phyloP scores from a whole-genome alignment of 306 rosid species.

The Cyamopsis tetragonoloba region DNA sequence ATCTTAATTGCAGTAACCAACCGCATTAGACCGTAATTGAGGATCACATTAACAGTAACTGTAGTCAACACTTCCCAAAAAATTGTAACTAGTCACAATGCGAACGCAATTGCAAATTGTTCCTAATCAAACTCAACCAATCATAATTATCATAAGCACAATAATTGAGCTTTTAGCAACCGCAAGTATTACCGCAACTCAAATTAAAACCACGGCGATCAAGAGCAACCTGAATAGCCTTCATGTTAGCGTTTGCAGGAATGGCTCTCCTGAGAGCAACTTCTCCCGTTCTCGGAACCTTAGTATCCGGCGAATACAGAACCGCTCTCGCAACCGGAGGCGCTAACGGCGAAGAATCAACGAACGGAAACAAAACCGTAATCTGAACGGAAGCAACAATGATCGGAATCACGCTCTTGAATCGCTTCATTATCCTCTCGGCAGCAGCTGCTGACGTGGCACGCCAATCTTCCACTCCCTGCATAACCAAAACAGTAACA shows the following conservation, averaged over 20 bases:
- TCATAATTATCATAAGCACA: too few species aligned
- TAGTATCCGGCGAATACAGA: slow-evolving; percentile 85
- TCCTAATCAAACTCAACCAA: too few species aligned
- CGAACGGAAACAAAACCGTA: slow-evolving; percentile 49
- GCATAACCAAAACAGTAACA: slow-evolving; percentile 40
- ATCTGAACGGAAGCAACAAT: slow-evolving; percentile 51
- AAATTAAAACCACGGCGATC: not conserved
- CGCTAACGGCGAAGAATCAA: slow-evolving; percentile 34
- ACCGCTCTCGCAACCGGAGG: slow-evolving; percentile 58
- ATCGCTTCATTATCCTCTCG: slow-evolving; percentile 38
- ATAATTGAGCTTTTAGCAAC: too few species aligned
- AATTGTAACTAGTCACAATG: too few species aligned
- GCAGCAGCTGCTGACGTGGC: slow-evolving; percentile 24
- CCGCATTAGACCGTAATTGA: too few species aligned
- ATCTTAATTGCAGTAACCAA: too few species aligned
- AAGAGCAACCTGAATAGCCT: slow-evolving; percentile 69
- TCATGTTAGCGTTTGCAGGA: slow-evolving; percentile 88
- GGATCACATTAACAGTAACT: too few species aligned
- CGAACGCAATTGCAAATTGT: too few species aligned
- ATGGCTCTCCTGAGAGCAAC: slow-evolving; percentile 84
- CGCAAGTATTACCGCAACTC: too few species aligned
- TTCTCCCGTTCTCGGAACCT: slow-evolving; percentile 89
- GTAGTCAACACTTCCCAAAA: too few species aligned
- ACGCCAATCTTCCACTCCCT: slow-evolving; percentile 36
- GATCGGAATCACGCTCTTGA: slow-evolving; percentile 51